phyloP scores from a whole-genome alignment of 2,329 filamentous ascomycete species.

The Fusarium equiseti region DNA sequence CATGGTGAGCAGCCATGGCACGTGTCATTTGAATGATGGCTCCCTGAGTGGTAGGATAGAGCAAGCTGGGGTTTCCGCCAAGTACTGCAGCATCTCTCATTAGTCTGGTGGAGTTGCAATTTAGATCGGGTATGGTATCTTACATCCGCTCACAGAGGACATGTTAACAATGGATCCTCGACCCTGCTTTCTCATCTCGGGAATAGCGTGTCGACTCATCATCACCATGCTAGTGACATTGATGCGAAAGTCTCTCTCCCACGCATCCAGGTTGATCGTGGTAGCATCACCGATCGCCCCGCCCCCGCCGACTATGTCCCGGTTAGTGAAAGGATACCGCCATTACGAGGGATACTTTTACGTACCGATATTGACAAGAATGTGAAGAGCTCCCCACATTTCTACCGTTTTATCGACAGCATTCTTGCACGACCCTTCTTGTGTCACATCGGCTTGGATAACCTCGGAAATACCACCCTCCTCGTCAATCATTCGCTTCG shows the following conservation, averaged over 20 bases:
- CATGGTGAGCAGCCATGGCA: conserved; percentile 13
- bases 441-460: conserved; percentile 8
- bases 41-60: conserved; percentile 14
- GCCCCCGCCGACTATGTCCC: background rate
- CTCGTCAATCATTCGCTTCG: conserved; percentile 14
- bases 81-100: background rate
- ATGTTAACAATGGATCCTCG: conserved; percentile 11
- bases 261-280: conserved; percentile 10
- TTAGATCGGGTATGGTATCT: background rate
- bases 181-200: conserved; percentile 14
- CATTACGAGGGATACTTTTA: background rate
- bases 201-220: conserved; percentile 10
- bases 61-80: conserved; percentile 7
- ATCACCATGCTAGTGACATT: conserved; percentile 19
- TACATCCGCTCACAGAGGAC: conserved; percentile 12
- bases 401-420: conserved; percentile 6
- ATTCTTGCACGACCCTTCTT: conserved; percentile 13
- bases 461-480: conserved; percentile 11
- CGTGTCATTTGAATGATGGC: conserved; percentile 16
- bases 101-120: background rate
- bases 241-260: conserved; percentile 14
- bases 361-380: conserved; percentile 14
- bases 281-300: conserved; percentile 11
- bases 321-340: too few species aligned
- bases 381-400: conserved; percentile 9